A percentile compares a stretch with the other conserved stretches of the same genome.
Conservation (phyloP, 768 basidiomycete genomes). For the Serendipita sp. region DNA sequence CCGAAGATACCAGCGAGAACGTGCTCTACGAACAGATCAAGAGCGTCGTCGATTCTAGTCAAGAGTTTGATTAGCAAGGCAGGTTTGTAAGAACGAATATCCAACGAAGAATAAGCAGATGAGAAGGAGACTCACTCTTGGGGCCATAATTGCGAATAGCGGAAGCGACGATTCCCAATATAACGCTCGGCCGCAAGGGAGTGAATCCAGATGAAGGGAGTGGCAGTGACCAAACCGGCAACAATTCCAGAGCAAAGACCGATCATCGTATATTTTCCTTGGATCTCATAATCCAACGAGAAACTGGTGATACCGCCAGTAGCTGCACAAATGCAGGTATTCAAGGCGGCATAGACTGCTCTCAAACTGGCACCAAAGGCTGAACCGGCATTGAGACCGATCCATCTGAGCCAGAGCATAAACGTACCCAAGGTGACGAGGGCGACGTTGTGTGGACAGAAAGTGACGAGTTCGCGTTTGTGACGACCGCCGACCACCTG, state of each 20-base stretch:
- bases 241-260: slow-evolving; percentile 87
- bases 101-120: no score
- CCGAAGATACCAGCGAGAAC: slow-evolving; percentile 73
- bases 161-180: slow-evolving; percentile 33
- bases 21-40: slow-evolving; percentile 88
- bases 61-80: slow-evolving; percentile 15
- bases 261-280: slow-evolving; percentile 45
- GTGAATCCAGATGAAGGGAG: slow-evolving; percentile 72
- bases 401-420: slow-evolving; percentile 74
- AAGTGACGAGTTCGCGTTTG: slow-evolving; percentile 55
- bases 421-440: slow-evolving; percentile 71
- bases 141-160: slow-evolving; percentile 66
- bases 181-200: slow-evolving; percentile 57
- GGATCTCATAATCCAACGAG: slow-evolving; percentile 9
- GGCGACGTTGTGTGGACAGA: slow-evolving; percentile 78
- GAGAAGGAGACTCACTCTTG: slow-evolving; percentile 40
- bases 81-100: no score
- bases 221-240: slow-evolving; percentile 76
- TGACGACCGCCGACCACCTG: slow-evolving; percentile 80
- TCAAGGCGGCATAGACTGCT: slow-evolving; percentile 72
- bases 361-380: slow-evolving; percentile 80
- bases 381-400: slow-evolving; percentile 80
- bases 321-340: slow-evolving; percentile 71
- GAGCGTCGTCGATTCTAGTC: slow-evolving; percentile 65
- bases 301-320: slow-evolving; percentile 71